Percentiles rank a stretch among this genome's conserved stretches.
Conservation (phyloP, 2,329 filamentous ascomycete genomes). For the Colletotrichum tabaci region DNA sequence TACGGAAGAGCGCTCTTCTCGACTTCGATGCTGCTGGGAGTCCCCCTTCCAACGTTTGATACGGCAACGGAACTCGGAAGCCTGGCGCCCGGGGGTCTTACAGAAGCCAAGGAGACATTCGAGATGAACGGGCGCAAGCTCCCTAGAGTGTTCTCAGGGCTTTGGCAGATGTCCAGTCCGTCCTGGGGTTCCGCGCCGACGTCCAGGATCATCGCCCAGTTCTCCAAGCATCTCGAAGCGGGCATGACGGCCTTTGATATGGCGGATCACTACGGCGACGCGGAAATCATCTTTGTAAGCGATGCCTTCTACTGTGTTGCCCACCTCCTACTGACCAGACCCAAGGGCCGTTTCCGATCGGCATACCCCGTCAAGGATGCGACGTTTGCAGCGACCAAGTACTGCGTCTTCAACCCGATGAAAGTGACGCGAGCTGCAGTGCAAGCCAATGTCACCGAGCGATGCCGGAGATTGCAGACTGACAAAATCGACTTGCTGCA, state of each 20-base stretch:
- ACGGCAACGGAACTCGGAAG: neutral
- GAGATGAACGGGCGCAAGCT: slow-evolving; percentile 44
- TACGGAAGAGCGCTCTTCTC: slow-evolving; percentile 24
- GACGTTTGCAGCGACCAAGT: slow-evolving; percentile 54
- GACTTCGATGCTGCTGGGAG: slow-evolving; percentile 19
- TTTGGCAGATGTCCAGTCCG: slow-evolving; percentile 53
- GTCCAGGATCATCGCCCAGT: slow-evolving; percentile 47
- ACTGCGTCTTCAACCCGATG: slow-evolving; percentile 52
- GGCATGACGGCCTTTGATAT: slow-evolving; percentile 52
- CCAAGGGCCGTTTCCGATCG: slow-evolving; percentile 51
- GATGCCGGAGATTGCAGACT: slow-evolving; percentile 50
- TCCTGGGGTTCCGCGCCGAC: slow-evolving; percentile 48
- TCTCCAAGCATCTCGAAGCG: slow-evolving; percentile 45
- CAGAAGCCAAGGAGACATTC: slow-evolving; percentile 44
- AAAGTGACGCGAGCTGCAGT: slow-evolving; percentile 49
- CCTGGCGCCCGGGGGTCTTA: neutral
- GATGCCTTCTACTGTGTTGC: too few species aligned
- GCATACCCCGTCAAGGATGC: slow-evolving; percentile 46
- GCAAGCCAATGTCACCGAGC: slow-evolving; percentile 49
- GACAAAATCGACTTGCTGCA: slow-evolving; percentile 54
- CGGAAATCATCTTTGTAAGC: slow-evolving; percentile 44
- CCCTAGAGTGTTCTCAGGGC: slow-evolving; percentile 50
- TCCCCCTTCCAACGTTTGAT: neutral
- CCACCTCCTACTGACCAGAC: slow-evolving; percentile 37
- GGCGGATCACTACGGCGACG: slow-evolving; percentile 53